Percentiles rank a stretch among this genome's conserved stretches.
phyloP scores from a whole-genome alignment of 305 asterid genomes.

The Solanum hybrid region DNA sequence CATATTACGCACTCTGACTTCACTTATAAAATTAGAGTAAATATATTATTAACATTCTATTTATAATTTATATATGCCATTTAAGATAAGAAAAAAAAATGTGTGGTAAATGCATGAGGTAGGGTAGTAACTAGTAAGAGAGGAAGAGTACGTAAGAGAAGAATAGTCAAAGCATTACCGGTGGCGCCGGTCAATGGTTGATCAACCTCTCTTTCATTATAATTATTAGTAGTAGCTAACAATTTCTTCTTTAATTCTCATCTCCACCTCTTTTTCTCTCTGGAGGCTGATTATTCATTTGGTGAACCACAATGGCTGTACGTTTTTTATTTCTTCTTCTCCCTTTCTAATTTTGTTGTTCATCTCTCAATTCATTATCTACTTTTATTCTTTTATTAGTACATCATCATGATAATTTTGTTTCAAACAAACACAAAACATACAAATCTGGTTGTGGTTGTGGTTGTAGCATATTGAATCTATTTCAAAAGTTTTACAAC shows the following conservation, averaged over 20 bases:
- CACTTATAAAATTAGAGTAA: too few species aligned
- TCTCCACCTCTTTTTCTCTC: neutral
- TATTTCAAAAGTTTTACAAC: neutral
- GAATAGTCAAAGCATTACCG: slow-evolving; percentile 19
- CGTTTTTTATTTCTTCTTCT: neutral
- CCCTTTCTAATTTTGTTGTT: neutral
- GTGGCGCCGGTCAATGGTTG: slow-evolving; percentile 13
- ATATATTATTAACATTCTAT: too few species aligned
- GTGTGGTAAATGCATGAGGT: neutral
- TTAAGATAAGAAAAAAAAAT: too few species aligned
- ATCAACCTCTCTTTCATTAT: slow-evolving; percentile 3
- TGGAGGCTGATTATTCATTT: slow-evolving; percentile 6
- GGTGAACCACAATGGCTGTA: slow-evolving; percentile 35
- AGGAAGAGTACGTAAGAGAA: neutral
- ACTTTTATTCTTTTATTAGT: neutral
- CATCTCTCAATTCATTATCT: neutral
- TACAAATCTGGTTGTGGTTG: neutral
- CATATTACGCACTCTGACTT: neutral
- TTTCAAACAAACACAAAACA: neutral
- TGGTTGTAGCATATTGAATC: neutral
- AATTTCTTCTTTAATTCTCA: neutral
- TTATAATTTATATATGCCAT: neutral
- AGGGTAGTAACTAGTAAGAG: neutral
- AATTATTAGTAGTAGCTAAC: neutral
- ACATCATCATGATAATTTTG: neutral